Evolutionary conservation across 164 flowering plant genomes (phyloP).

Genomic region (Magnolia kwangsiensis): DNA sequence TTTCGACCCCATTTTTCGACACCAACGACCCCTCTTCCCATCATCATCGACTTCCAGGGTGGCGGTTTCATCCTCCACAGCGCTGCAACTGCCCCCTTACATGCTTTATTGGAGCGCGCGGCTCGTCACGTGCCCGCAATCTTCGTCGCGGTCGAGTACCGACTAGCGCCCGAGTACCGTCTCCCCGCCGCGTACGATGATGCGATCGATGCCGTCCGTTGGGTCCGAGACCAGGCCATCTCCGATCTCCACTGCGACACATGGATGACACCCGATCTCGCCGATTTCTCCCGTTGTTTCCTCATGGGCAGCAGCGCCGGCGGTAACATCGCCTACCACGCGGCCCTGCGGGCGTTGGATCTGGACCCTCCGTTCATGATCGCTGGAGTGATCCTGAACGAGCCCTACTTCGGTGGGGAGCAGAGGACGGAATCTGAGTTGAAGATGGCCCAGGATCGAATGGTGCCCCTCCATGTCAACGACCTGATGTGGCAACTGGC

Average conservation of each 20-base stretch:
- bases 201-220: conserved; percentile 35
- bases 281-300: conserved; percentile 42
- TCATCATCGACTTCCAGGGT: conserved; percentile 52
- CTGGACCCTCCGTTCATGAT: conserved; percentile 30
- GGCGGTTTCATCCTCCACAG: conserved; percentile 49
- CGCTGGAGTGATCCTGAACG: conserved; percentile 53
- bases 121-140: conserved; percentile 23
- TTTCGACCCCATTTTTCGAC: background rate
- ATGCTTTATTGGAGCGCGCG: conserved; percentile 22
- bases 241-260: conserved; percentile 15
- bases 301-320: conserved; percentile 71
- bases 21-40: conserved; percentile 17
- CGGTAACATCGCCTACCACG: conserved; percentile 54
- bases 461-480: conserved; percentile 33
- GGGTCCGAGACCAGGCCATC: conserved; percentile 20
- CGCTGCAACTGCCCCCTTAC: conserved; percentile 30
- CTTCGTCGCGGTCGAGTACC: conserved; percentile 47
- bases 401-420: conserved; percentile 53
- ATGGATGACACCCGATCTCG: conserved; percentile 40
- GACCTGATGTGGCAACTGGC: conserved; percentile 56
- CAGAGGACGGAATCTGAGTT: conserved; percentile 53
- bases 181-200: conserved; percentile 58
- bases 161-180: conserved; percentile 9
- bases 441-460: conserved; percentile 24
- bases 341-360: conserved; percentile 30